Percentiles rank a stretch among this genome's conserved stretches.
phyloP scores from a whole-genome alignment of 2,329 filamentous ascomycete species.

The Phialemonium atrogriseum region DNA sequence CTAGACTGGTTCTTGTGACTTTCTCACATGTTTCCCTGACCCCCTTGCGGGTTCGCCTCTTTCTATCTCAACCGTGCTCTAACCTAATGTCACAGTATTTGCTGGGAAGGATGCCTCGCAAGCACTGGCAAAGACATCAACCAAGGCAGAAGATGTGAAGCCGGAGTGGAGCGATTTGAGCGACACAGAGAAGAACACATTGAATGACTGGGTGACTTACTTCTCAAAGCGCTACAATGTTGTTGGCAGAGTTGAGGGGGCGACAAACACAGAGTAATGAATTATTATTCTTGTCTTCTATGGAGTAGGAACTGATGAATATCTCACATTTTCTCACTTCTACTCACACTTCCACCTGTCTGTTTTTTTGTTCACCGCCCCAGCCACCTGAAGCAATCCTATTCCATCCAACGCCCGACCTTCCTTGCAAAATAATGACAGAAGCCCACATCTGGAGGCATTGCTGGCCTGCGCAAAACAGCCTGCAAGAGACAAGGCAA shows the following conservation, averaged over 20 bases:
- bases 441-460: no score
- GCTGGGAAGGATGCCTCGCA: conserved; percentile 94
- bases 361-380: no score
- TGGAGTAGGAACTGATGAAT: conserved; percentile 4
- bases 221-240: conserved; percentile 97
- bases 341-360: no score
- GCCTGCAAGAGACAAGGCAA: no score
- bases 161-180: conserved; percentile 76
- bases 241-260: conserved; percentile 58
- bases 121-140: conserved; percentile 77
- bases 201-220: conserved; percentile 92
- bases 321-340: no score
- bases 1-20: no score
- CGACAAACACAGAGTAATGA: conserved; percentile 44
- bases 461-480: no score
- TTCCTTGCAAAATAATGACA: no score
- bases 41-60: conserved; percentile 11
- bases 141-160: conserved; percentile 74
- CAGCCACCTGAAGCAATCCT: no score
- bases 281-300: neutral
- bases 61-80: neutral
- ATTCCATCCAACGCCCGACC: no score
- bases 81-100: no score
- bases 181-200: conserved; percentile 75
- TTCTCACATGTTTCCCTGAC: neutral